A percentile compares a stretch with the other conserved stretches of the same genome.
phyloP scores from a whole-genome alignment of 768 basidiomycete genomes.

The Clitopilus hobsonii region DNA sequence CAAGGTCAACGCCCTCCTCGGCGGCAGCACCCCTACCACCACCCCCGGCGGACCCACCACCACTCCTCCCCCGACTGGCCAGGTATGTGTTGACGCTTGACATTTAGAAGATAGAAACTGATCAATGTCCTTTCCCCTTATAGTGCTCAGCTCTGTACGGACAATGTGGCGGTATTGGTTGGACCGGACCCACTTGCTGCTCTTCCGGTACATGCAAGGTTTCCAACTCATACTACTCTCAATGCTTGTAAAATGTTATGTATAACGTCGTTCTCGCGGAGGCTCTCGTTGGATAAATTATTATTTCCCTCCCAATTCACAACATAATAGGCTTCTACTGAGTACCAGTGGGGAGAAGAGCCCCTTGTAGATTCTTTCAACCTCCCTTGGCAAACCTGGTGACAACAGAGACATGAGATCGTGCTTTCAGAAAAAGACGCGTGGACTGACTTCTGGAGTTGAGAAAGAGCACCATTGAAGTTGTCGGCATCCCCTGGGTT shows the following conservation, averaged over 20 bases:
- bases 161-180: constrained; percentile 12
- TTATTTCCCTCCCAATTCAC: not conserved
- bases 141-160: constrained; percentile 7
- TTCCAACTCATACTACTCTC: not conserved
- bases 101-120: not conserved
- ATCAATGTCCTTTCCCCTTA: not conserved
- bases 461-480: constrained; percentile 49
- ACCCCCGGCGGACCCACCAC: not conserved
- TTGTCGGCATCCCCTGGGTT: constrained; percentile 55
- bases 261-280: not conserved
- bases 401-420: not conserved
- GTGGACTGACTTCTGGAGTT: constrained; percentile 29
- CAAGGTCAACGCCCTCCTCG: constrained; percentile 17
- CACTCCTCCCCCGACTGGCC: not conserved
- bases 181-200: constrained; percentile 17
- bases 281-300: not conserved
- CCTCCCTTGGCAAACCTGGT: not conserved
- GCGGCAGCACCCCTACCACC: not conserved
- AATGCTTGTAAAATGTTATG: not conserved
- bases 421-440: not conserved
- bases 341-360: no score
- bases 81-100: not conserved
- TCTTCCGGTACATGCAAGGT: constrained; percentile 15
- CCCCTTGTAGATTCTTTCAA: not conserved
- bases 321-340: no score